Evolutionary conservation across 2,329 filamentous ascomycete species (phyloP).

Genomic region (Diaporthe velutina): DNA sequence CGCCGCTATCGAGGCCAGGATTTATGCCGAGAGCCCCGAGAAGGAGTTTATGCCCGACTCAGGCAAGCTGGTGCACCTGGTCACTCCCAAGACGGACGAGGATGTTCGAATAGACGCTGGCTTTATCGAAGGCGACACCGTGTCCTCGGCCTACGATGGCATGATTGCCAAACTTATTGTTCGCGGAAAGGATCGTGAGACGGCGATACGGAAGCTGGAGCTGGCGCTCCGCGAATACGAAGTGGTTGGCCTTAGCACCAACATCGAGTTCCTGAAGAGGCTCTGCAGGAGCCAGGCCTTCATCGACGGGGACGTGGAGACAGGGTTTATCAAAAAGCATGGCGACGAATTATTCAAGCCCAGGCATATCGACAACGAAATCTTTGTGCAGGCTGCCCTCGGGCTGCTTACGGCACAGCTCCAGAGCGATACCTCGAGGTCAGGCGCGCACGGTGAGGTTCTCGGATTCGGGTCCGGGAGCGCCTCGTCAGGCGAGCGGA

Average conservation of each 20-base stretch:
- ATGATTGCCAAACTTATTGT: conserved; percentile 99
- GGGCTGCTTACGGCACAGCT: conserved; percentile 72
- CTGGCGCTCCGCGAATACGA: conserved; percentile 89
- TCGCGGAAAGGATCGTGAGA: conserved; percentile 80
- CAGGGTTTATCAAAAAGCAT: conserved; percentile 95
- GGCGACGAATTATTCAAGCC: conserved; percentile 81
- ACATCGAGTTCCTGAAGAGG: conserved; percentile 95
- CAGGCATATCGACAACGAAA: conserved; percentile 73
- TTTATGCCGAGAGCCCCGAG: conserved; percentile 95
- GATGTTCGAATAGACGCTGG: conserved; percentile 93
- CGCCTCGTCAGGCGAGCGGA: conserved; percentile 57
- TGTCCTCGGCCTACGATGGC: conserved; percentile 95
- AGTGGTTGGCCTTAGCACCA: conserved; percentile 91
- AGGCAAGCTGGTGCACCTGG: conserved; percentile 85
- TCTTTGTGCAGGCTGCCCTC: conserved; percentile 88
- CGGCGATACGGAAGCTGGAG: conserved; percentile 85
- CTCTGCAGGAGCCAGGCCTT: conserved; percentile 87
- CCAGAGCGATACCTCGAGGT: conserved; percentile 44
- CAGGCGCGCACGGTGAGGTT: conserved; percentile 60
- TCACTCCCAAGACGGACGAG: conserved; percentile 75
- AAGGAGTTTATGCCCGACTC: conserved; percentile 95
- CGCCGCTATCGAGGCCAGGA: conserved; percentile 93
- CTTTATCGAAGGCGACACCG: conserved; percentile 90
- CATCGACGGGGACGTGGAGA: conserved; percentile 89
- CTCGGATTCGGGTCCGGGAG: conserved; percentile 67